Conservation (phyloP, 2,329 filamentous ascomycete species). For the Madurella mycetomatis region DNA sequence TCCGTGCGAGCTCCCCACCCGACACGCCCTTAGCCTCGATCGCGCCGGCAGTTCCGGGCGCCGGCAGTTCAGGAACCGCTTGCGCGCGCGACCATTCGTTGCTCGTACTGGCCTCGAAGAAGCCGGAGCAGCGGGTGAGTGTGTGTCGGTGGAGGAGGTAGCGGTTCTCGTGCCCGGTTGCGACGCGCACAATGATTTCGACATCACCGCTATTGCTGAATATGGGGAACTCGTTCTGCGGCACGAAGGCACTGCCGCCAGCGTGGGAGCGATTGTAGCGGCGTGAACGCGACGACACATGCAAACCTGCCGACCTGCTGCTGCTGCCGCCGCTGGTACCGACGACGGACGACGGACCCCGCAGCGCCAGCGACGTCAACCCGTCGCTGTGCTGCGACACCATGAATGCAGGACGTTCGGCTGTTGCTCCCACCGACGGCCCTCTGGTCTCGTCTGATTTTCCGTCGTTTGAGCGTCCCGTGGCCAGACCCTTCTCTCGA, state of each 20-base stretch:
- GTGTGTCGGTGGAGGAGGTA: slow-evolving; percentile 88
- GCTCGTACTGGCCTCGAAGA: slow-evolving; percentile 83
- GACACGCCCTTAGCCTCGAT: slow-evolving; percentile 17
- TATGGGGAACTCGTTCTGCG: slow-evolving; percentile 88
- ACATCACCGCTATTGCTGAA: slow-evolving; percentile 90
- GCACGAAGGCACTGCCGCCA: slow-evolving; percentile 62
- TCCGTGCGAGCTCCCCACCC: slow-evolving; percentile 47
- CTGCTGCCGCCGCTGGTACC: slow-evolving; percentile 24
- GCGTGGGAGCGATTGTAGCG: slow-evolving; percentile 79
- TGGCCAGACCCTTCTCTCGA: background rate
- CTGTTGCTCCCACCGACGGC: slow-evolving; percentile 3
- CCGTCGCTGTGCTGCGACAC: slow-evolving; percentile 31
- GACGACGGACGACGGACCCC: slow-evolving; percentile 32
- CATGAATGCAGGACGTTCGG: slow-evolving; percentile 27
- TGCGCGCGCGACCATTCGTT: slow-evolving; percentile 65
- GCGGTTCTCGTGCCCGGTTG: slow-evolving; percentile 67
- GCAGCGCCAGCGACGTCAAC: slow-evolving; percentile 31
- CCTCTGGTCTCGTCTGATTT: slow-evolving; percentile 1
- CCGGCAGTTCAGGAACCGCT: slow-evolving; percentile 28
- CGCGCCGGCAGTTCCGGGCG: slow-evolving; percentile 30
- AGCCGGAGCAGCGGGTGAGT: slow-evolving; percentile 83
- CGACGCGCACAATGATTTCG: slow-evolving; percentile 70
- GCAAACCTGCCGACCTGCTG: slow-evolving; percentile 20
- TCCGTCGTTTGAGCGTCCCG: background rate
- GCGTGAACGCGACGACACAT: slow-evolving; percentile 27